Evolutionary conservation across 2,329 filamentous ascomycete species (phyloP).

Genomic region (Talaromyces funiculosus): DNA sequence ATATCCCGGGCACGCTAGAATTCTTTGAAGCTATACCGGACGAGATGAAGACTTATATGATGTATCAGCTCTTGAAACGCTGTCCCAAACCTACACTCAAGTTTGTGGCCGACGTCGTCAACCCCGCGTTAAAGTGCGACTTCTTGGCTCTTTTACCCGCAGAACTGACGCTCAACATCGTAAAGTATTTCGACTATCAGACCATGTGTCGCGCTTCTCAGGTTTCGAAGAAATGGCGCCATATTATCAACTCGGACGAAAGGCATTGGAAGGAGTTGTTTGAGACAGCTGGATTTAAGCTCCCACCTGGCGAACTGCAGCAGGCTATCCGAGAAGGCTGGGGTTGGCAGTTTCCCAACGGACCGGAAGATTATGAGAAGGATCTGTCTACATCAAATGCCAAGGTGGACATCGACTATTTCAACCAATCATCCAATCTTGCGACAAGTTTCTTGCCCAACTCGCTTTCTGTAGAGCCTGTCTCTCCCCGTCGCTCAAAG

Average conservation of each 20-base stretch:
- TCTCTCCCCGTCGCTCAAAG: conserved; percentile 36
- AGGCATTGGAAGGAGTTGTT: conserved; percentile 93
- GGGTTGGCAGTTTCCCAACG: conserved; percentile 91
- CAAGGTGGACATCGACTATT: conserved; percentile 34
- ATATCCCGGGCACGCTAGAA: conserved; percentile 80
- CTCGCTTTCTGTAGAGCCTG: conserved; percentile 19
- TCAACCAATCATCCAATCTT: conserved; percentile 17
- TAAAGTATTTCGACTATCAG: conserved; percentile 76
- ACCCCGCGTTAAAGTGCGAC: conserved; percentile 90
- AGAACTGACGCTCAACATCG: conserved; percentile 80
- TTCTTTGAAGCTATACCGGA: conserved; percentile 86
- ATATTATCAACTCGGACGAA: conserved; percentile 86
- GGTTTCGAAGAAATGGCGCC: conserved; percentile 90
- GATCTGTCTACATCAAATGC: conserved; percentile 55
- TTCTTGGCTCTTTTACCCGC: conserved; percentile 78
- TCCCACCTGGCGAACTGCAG: conserved; percentile 76
- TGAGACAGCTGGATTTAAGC: conserved; percentile 71
- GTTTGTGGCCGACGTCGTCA: conserved; percentile 83
- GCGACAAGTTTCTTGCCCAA: conserved; percentile 23
- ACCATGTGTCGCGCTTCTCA: conserved; percentile 87
- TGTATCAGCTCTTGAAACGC: conserved; percentile 88
- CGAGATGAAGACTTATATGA: conserved; percentile 90
- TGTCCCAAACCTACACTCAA: conserved; percentile 85
- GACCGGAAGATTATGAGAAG: conserved; percentile 67
- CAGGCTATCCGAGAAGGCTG: conserved; percentile 85